A percentile compares a stretch with the other conserved stretches of the same genome.
These are phyloP conservation scores for Periglandula ipomoeae DNA, from an alignment of 2,329 filamentous ascomycete genomes.

Conservation along the genomic window DNA sequence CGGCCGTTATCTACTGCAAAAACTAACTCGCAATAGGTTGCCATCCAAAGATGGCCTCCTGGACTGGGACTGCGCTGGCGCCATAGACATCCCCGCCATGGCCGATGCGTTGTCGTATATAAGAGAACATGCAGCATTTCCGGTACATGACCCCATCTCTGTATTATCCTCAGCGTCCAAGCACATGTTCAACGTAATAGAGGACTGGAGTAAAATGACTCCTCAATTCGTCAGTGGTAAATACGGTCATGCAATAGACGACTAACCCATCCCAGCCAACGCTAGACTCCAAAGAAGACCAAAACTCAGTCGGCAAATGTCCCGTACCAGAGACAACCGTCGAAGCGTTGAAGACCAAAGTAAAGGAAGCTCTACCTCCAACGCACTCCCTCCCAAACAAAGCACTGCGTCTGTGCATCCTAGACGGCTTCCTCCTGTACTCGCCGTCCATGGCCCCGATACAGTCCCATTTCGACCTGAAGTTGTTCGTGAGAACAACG, in stretches of 20 bases:
- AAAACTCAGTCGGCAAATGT: conserved; percentile 49
- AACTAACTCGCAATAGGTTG: conserved; percentile 29
- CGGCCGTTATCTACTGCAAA: not conserved
- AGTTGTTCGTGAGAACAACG: conserved; percentile 66
- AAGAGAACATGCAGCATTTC: conserved; percentile 54
- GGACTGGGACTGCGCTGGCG: conserved; percentile 87
- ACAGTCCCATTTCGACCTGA: conserved; percentile 58
- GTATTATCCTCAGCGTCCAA: not conserved
- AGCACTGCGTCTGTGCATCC: conserved; percentile 51
- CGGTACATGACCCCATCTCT: conserved; percentile 29
- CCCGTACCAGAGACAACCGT: conserved; percentile 42
- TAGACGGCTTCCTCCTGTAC: conserved; percentile 87
- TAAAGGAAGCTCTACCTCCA: conserved; percentile 36
- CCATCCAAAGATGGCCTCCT: conserved; percentile 52
- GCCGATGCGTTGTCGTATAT: conserved; percentile 60
- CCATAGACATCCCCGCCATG: conserved; percentile 65
- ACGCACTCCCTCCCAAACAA: conserved; percentile 26
- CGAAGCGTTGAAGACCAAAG: conserved; percentile 34
- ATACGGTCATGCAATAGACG: too few relatives aligned
- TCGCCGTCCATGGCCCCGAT: conserved; percentile 46
- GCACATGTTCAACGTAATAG: too few relatives aligned
- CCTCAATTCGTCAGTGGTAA: not conserved
- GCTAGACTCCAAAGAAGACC: conserved; percentile 40
- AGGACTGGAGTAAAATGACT: too few relatives aligned
- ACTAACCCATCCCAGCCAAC: conserved; percentile 16